A percentile compares a stretch with the other conserved stretches of the same genome.
Evolutionary conservation across 495 filamentous ascomycete genomes (phyloP).

Genomic region (Penicillium psychrofluorescens): DNA sequence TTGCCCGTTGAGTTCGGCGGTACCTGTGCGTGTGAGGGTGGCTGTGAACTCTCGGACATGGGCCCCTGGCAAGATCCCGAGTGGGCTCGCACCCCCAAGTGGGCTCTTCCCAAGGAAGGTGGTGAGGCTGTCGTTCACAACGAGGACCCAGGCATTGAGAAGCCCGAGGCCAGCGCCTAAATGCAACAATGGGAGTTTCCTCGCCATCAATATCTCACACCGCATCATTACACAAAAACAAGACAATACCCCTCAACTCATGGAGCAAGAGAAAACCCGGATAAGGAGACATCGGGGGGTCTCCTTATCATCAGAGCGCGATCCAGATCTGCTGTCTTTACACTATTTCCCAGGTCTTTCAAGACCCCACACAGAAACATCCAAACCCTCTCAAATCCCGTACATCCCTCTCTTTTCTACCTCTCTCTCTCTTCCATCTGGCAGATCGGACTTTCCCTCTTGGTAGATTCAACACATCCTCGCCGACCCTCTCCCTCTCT

Average conservation of each 20-base stretch:
- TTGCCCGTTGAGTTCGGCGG: slow-evolving; percentile 84
- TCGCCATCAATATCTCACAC: no score
- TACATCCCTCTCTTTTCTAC: not conserved
- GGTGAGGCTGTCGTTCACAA: slow-evolving; percentile 17
- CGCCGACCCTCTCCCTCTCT: slow-evolving; percentile 9
- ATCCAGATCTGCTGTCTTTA: not conserved
- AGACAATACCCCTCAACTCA: not conserved
- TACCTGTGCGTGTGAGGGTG: slow-evolving; percentile 70
- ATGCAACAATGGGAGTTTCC: slow-evolving; percentile 8
- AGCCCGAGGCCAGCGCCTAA: slow-evolving; percentile 29
- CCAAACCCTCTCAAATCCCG: no score
- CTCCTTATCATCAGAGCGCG: not conserved
- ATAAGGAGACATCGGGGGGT: not conserved
- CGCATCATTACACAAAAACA: not conserved
- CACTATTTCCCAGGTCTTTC: not conserved
- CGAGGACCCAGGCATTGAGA: slow-evolving; percentile 23
- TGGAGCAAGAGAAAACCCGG: not conserved
- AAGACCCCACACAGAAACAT: no score
- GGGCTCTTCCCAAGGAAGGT: slow-evolving; percentile 43
- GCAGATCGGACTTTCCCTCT: slow-evolving; percentile 1
- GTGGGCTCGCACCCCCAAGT: slow-evolving; percentile 64
- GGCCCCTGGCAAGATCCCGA: slow-evolving; percentile 86
- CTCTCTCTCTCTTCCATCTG: not conserved
- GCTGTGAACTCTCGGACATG: slow-evolving; percentile 79
- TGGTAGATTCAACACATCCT: slow-evolving; percentile 14